phyloP scores from a whole-genome alignment of 192 early-diverging fungal species.

The Phlyctochytrium arcticum region DNA sequence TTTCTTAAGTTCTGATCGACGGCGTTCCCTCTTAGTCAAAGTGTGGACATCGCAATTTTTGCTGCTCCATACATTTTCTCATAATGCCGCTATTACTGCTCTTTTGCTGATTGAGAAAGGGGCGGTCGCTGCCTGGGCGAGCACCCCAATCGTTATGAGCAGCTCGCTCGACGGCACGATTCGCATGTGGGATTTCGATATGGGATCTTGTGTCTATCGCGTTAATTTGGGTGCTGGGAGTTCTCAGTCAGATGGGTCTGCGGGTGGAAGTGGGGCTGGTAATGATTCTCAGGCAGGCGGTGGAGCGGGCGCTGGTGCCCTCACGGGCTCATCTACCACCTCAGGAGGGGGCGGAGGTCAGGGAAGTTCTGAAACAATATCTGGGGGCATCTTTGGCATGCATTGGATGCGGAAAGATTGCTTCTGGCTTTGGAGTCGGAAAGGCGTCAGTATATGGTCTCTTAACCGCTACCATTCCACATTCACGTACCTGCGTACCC shows the following conservation, averaged over 20 bases:
- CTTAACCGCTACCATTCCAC: constrained; percentile 31
- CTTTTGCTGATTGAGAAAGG: constrained; percentile 19
- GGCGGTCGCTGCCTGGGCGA: background rate
- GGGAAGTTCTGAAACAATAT: background rate
- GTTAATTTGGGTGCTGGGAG: background rate
- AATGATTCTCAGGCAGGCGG: too few species aligned
- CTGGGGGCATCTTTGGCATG: constrained; percentile 20
- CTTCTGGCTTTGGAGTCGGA: constrained; percentile 18
- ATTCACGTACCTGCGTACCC: constrained; percentile 18
- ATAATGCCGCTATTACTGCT: constrained; percentile 38
- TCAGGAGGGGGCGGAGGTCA: too few species aligned
- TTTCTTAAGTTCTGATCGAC: background rate
- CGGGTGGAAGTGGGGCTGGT: too few species aligned
- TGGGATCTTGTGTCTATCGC: constrained; percentile 32
- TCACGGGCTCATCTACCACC: too few species aligned
- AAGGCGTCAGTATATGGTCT: constrained; percentile 31
- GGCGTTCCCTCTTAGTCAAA: constrained; percentile 37
- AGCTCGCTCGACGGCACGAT: constrained; percentile 37
- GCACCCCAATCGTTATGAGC: constrained; percentile 27
- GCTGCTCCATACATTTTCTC: constrained; percentile 36
- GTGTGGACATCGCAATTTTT: constrained; percentile 39
- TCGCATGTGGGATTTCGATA: constrained; percentile 49
- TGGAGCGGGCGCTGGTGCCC: too few species aligned
- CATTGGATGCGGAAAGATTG: constrained; percentile 28
- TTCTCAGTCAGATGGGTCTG: too few species aligned